Base-by-base conservation (phyloP, 1,284 basidiomycete genomes). In the Pseudozyma sp. region DNA sequence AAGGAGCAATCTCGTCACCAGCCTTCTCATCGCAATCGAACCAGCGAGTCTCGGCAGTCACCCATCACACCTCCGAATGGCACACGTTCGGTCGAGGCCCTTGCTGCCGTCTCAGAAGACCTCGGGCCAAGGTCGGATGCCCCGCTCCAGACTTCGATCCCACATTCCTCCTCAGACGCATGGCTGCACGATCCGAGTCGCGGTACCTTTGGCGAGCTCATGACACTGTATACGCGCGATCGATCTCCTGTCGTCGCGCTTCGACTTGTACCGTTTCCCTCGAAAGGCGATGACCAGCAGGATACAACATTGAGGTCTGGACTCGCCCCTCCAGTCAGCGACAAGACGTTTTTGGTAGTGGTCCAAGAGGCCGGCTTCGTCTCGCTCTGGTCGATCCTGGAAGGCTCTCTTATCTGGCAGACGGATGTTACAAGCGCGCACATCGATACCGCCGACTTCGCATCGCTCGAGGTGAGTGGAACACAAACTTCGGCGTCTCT, bases 331-430 rank as follows among this genome's bases (percentile, higher is more conserved):
- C 54, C 33, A 17, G 50, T 47, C 9, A 11, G 31, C 9, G 54
- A 62, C 50, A 65, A 53, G 14, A 33, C 40, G 5, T 62, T 54
- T 37, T 33, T 78, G 19, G 35, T 71, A 4, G 60, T 67, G 7
- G 54, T 73, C 1, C 76, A 78, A 31, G 61, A 66, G n/a, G 73
- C 71, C 7, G 76, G 76, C 5, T 44, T 30, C 8, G 50, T 75
- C 31, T 69, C 64, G 0, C 11, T 69, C 14, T 78, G 76, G 76
- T 75, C 68, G 4, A 16, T 73, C 5, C 13, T 46, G 7, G 66
- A 68, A 40, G 76, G 65, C n/a, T 39, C 50, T 5, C 50, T 60
- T 46, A 45, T 68, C 33, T 70, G 68, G 66, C 56, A 68, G 30
- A 24, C 56, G 16, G 65, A 78, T n/a, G 43, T 78, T 5, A 52